These are phyloP conservation scores for Mortierella sp. DNA, from an alignment of 371 early-diverging fungal genomes.

Conservation along the genomic window DNA sequence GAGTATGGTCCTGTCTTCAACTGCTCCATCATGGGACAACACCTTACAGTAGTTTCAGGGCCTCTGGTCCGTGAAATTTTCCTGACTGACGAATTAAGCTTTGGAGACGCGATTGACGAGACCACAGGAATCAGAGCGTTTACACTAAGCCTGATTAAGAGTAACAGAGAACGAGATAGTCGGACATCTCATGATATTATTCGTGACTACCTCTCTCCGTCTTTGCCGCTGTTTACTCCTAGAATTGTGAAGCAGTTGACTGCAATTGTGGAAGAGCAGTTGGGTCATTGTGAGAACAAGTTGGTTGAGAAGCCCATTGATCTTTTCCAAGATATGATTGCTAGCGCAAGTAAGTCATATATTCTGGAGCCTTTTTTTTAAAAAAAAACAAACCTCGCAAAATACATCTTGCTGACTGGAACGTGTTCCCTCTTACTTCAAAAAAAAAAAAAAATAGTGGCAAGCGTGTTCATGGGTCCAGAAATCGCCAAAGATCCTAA, in stretches of 20 bases:
- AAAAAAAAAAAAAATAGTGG: conserved; percentile 26
- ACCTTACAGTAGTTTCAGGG: conserved; percentile 24
- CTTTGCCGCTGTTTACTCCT: conserved; percentile 36
- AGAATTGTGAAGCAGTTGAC: conserved; percentile 32
- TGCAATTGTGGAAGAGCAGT: conserved; percentile 3
- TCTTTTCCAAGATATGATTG: conserved; percentile 45
- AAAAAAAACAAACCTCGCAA: no score
- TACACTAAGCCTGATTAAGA: conserved; percentile 16
- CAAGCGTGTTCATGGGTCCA: conserved; percentile 39
- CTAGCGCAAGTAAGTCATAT: conserved; percentile 39
- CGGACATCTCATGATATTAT: conserved; percentile 20
- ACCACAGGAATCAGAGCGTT: conserved; percentile 23
- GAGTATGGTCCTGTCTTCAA: conserved; percentile 36
- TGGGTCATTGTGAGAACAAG: conserved; percentile 27
- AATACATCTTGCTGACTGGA: not conserved
- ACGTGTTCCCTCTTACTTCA: no score
- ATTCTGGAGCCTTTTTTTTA: no score
- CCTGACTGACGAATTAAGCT: conserved; percentile 25
- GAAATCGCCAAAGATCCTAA: conserved; percentile 25
- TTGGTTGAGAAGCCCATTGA: conserved; percentile 30
- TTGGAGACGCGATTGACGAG: conserved; percentile 28
- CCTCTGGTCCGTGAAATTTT: conserved; percentile 33
- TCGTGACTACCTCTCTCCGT: conserved; percentile 37
- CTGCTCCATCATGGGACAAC: conserved; percentile 2
- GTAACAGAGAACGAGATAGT: conserved; percentile 26